Evolutionary conservation across 176 grass and related monocot species (phyloP), one percentile per base, ranked within the genome.

Genomic region (Thalia dealbata): DNA sequence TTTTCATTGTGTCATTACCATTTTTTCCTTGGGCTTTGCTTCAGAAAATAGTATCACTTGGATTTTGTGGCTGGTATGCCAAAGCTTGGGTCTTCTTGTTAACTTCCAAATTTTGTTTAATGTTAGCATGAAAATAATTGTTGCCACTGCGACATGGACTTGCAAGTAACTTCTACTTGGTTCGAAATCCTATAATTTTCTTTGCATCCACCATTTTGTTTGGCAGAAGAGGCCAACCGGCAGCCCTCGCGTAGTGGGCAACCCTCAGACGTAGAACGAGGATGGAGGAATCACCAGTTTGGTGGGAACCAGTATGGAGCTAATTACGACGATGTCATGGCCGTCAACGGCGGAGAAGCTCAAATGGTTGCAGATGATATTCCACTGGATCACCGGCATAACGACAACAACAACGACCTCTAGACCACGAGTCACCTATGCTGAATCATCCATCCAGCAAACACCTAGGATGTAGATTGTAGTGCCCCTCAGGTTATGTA

Each of bases 321-420:
- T 15, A 86, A 84, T 76, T 70, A 86, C 11, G 35, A 61, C 16
- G 75, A 81, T 73, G 81, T 43, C 26, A 77, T 79, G 84, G 78
- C 68, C 10, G 62, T 78, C 60, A 73, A 83, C 24, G 80, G 76
- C 16, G 50, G 74, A 44, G 61, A 66, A 52, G 74, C 41, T 65
- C 61, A 23, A 26, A 76, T 76, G 60, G 61, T 65, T 32, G 43
- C 60, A 6, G 61, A 15, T 23, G 1, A 23, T 16, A 16, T 64
- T 23, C 27, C 62, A 1, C 3, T 7, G 6, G 54, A n/a, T 58
- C 21, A 58, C 54, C 18, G 21, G 54, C 54, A 58, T n/a, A 8
- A 74, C 42, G 72, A 21, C 21, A 21, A 60, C 24, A 30, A 74
- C n/a, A 52, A 74, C 18, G 54, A 74, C 54, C 21, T n/a, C 16